Base-by-base conservation (phyloP, 2,329 filamentous ascomycete genomes). In the Alternaria ventricosa region DNA sequence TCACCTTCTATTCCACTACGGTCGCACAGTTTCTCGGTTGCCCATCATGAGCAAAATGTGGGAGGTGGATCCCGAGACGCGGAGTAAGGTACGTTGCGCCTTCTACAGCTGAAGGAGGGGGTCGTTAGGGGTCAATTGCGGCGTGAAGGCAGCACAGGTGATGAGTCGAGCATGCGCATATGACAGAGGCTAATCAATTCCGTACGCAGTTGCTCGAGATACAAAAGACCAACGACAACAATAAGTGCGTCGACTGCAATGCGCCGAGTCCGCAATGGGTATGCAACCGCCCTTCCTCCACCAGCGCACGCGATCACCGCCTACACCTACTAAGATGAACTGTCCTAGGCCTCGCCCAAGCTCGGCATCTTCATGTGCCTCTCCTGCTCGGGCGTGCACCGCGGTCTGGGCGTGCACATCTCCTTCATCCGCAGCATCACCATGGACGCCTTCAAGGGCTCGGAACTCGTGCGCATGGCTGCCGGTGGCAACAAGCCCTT, bases 281-380 rank as follows among this genome's bases (percentile, higher is more conserved):
- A 72, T 87, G 83, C 67, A 61, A 57, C 53, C 53, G 58, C 45
- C 57, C 49, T 44, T 43, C 36, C 30, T 60, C 65, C 45, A 51
- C 41, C 33, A 50, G 41, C 28, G 43, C 55, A 50, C 60, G 50
- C 65, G 55, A 64, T 58, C 63, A 53, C 44, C 22, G 59, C 13
- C 28, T 41, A 44, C 55, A 46, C 23, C 58, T 70, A 61, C 72
- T 75, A 60, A 77, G 58, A 55, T 57, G 45, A 44, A 44, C n/a
- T 61, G 12, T 41, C 63, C 25, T 70, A 89, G 87, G 88, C 89
- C 33, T 90, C 94, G 41, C 96, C 96, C 69, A 99, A 99, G 82
- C 97, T 99, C 79, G 95, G 95, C 78, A 93, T 97, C 81, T 99
- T 99, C 85, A 97, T 99, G 86, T 99, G 96, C 82, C 89, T 99